A percentile compares a stretch with the other conserved stretches of the same genome.
phyloP scores from a whole-genome alignment of 768 basidiomycete genomes.

The Mycena vulgaris region DNA sequence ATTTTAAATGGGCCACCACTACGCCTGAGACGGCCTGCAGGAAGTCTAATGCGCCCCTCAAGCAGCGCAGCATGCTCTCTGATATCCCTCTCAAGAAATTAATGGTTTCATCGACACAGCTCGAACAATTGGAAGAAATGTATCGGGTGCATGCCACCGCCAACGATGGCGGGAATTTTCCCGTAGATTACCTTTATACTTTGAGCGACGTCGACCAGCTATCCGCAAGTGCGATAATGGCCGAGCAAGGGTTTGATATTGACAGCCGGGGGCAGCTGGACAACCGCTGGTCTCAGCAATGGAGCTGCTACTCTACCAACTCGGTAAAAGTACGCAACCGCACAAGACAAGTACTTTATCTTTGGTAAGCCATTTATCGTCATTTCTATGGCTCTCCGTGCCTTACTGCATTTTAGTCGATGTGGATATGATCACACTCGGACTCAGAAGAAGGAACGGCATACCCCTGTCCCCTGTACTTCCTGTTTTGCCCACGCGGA shows the following conservation, averaged over 20 bases:
- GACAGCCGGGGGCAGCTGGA: neutral
- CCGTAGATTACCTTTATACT: neutral
- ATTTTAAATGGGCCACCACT: too few species aligned
- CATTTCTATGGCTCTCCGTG: neutral
- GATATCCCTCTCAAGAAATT: too few species aligned
- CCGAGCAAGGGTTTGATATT: neutral
- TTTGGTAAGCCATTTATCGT: neutral
- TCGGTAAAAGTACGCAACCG: neutral
- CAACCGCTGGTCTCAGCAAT: constrained; percentile 7
- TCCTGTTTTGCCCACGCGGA: constrained; percentile 21
- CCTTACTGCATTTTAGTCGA: neutral
- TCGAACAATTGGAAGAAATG: too few species aligned
- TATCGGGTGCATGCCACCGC: too few species aligned
- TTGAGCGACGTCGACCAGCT: too few species aligned
- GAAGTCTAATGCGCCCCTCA: too few species aligned
- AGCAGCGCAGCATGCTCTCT: too few species aligned
- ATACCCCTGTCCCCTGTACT: neutral
- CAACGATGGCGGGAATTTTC: too few species aligned
- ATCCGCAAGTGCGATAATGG: too few species aligned
- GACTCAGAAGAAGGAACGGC: neutral
- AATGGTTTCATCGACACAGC: too few species aligned
- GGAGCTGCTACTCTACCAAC: neutral
- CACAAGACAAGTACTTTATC: neutral
- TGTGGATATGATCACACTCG: constrained; percentile 19
- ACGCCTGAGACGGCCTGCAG: too few species aligned